Evolutionary conservation across 2,329 filamentous ascomycete genomes (phyloP).

Genomic region (Cladosporium oxysporum): DNA sequence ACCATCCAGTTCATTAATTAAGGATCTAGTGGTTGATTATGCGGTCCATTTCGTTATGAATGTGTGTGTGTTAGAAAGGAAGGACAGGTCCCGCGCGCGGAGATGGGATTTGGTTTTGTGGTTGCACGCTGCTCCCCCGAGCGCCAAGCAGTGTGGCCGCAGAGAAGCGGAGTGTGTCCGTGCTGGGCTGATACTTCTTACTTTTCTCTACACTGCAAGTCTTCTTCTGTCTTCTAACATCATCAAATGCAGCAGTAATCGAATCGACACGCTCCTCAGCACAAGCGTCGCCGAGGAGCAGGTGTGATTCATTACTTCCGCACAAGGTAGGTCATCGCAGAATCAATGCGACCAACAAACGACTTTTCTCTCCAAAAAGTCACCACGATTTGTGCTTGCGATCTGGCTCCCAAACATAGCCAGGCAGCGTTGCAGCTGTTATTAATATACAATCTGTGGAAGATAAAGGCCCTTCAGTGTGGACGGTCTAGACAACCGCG

Average conservation of each 20-base stretch:
- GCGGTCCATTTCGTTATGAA: slow-evolving; percentile 19
- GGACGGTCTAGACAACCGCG: slow-evolving; percentile 53
- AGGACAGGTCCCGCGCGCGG: not conserved
- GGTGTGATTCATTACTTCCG: not conserved
- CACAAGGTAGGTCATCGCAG: not conserved
- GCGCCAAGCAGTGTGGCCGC: not conserved
- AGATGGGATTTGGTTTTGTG: slow-evolving; percentile 5
- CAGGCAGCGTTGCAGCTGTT: slow-evolving; percentile 43
- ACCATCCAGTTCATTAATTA: slow-evolving; percentile 19
- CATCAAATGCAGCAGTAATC: slow-evolving; percentile 1
- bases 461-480: slow-evolving; percentile 45
- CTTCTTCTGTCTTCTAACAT: not conserved
- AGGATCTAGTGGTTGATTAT: slow-evolving; percentile 22
- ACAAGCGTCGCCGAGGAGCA: not conserved
- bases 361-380: not conserved
- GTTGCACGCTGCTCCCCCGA: not conserved
- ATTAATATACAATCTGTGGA: slow-evolving; percentile 49
- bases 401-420: slow-evolving; percentile 47
- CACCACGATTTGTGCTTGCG: slow-evolving; percentile 54
- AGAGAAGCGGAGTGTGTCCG: not conserved
- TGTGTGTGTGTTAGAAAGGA: slow-evolving; percentile 14
- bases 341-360: not conserved
- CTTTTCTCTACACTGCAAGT: not conserved
- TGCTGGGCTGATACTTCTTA: not conserved
- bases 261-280: not conserved